Percentiles rank a stretch among this genome's conserved stretches.
Conservation (phyloP, 1,284 basidiomycete genomes). For the Cryptococcus maquisensis region DNA sequence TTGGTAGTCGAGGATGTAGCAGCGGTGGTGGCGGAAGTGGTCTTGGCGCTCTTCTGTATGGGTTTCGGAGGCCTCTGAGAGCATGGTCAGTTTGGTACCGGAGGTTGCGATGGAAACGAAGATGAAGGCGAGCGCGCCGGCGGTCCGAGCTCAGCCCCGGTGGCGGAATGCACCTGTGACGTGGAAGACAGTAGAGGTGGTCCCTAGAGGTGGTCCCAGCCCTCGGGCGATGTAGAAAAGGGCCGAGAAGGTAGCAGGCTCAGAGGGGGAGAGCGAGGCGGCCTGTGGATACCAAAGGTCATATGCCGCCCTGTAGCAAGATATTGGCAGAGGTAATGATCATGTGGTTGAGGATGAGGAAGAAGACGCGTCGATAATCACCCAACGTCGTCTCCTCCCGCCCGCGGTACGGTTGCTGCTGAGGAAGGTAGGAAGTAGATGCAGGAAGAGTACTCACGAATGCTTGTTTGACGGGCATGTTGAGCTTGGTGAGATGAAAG, state of each 20-base stretch:
- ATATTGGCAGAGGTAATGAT: not conserved
- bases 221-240: not conserved
- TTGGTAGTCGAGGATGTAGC: not conserved
- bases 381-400: not conserved
- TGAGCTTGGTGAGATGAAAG: not conserved
- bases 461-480: constrained; percentile 3
- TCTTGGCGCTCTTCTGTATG: not conserved
- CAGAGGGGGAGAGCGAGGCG: not conserved
- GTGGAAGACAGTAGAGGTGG: not conserved
- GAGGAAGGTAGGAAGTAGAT: too few species aligned
- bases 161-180: not conserved
- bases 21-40: not conserved
- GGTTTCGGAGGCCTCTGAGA: constrained; percentile 6
- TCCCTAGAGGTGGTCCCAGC: too few species aligned
- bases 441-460: constrained; percentile 4
- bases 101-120: not conserved
- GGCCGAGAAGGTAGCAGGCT: not conserved
- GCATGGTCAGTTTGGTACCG: not conserved
- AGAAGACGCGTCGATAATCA: not conserved
- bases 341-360: not conserved
- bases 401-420: too few species aligned
- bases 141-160: not conserved
- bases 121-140: not conserved
- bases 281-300: too few species aligned
- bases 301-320: too few species aligned